Conservation (phyloP, 2,329 filamentous ascomycete genomes). For the Beauveria scarabaeidicola region DNA sequence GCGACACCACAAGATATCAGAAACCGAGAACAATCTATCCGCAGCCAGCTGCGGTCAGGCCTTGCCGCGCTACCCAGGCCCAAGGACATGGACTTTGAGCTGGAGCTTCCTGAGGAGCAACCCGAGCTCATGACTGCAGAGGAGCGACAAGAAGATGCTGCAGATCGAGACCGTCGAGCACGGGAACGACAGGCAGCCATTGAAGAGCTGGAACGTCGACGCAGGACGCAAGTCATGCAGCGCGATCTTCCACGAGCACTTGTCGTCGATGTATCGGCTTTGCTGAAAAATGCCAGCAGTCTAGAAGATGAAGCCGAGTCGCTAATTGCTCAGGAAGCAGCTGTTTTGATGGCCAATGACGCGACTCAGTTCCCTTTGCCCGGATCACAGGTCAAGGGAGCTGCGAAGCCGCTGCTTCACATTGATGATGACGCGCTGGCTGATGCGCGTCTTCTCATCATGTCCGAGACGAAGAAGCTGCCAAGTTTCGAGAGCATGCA, state of each 20-base stretch:
- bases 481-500: slow-evolving; percentile 44
- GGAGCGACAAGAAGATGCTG: slow-evolving; percentile 50
- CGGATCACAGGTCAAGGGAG: slow-evolving; percentile 55
- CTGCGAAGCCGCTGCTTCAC: slow-evolving; percentile 47
- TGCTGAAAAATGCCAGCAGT: slow-evolving; percentile 55
- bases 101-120: slow-evolving; percentile 81
- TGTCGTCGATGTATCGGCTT: slow-evolving; percentile 58
- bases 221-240: slow-evolving; percentile 89
- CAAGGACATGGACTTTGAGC: slow-evolving; percentile 88
- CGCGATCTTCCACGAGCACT: slow-evolving; percentile 69
- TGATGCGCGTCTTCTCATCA: slow-evolving; percentile 67
- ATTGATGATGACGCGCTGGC: slow-evolving; percentile 66
- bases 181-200: slow-evolving; percentile 61
- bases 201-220: slow-evolving; percentile 69
- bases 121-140: slow-evolving; percentile 45
- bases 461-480: slow-evolving; percentile 54
- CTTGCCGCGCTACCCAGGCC: slow-evolving; percentile 84
- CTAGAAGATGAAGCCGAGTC: slow-evolving; percentile 56
- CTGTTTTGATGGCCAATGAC: slow-evolving; percentile 73
- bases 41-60: slow-evolving; percentile 59
- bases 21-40: slow-evolving; percentile 59
- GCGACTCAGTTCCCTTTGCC: slow-evolving; percentile 65
- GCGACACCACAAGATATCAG: slow-evolving; percentile 72
- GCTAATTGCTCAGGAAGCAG: slow-evolving; percentile 68
- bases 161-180: slow-evolving; percentile 72